Base-by-base conservation (phyloP, 768 basidiomycete species). In the Cystobasidium onofrii region DNA sequence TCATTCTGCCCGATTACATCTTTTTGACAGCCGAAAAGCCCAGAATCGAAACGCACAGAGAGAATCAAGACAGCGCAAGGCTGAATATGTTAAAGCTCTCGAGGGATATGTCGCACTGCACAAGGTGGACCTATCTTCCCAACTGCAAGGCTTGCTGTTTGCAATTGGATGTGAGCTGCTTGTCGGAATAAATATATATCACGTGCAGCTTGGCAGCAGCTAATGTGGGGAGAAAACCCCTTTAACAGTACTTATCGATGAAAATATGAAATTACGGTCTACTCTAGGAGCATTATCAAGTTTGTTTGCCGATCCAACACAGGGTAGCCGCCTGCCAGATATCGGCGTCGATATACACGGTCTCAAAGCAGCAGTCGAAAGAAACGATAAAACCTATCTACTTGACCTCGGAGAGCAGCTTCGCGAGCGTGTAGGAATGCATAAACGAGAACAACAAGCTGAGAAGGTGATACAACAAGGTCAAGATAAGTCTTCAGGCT, bases 11-110 rank as follows among this genome's bases (percentile, higher is more conserved):
- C 25, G 25, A 17, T 12, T 60, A 27, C 13, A 4, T 29, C 25
- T 60, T 27, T 60, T 13, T 13, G 6, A 27, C 57, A 60, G 57
- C 23, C 57, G 57, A 27, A 60, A 55, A 60, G 57, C 25, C 3
- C 57, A 60, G 27, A 60, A 60, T 60, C 57, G 57, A 12, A 60
- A 60, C 31, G 9, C 57, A 29, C 25, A 60, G 23, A 27, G 9
- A 60, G 57, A 60, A 29, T 60, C 57, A 15, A 12, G 57, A 60
- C 57, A 60, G 33, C 25, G 57, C 29, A 60, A 60, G 20, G 57
- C 57, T 12, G 57, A 60, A 29, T 60, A 34, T 60, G 29, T 60
- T 27, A 60, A 60, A 29, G 57, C 57, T 27, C 33, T 60, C 4
- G 12, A 60, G 23, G 57, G 25, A 2, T 60, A 60, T 20, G 57